Evolutionary conservation across 2,329 filamentous ascomycete genomes (phyloP).

Genomic region (Aspergillus chevalieri): DNA sequence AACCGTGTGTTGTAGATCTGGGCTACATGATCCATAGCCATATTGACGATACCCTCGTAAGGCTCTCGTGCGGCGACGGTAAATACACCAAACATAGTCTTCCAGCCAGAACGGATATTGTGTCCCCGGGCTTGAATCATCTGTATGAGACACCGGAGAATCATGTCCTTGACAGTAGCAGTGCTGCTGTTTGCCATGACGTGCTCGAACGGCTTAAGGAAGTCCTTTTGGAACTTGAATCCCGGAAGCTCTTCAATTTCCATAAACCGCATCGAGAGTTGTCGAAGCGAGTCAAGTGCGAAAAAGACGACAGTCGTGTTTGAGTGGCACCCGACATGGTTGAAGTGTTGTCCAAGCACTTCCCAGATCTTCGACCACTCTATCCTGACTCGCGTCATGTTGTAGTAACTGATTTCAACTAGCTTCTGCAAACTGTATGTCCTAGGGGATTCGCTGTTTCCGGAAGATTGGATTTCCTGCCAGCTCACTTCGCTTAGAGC

Average conservation of each 20-base stretch:
- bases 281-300: conserved; percentile 86
- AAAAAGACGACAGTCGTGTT: conserved; percentile 98
- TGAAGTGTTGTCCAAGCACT: conserved; percentile 96
- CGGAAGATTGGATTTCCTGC: conserved; percentile 98
- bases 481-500: conserved; percentile 94
- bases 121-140: conserved; percentile 98
- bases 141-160: conserved; percentile 89
- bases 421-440: conserved; percentile 98
- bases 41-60: conserved; percentile 87
- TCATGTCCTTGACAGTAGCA: conserved; percentile 94
- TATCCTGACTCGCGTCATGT: conserved; percentile 96
- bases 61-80: conserved; percentile 90
- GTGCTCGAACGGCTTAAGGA: conserved; percentile 95
- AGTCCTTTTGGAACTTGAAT: conserved; percentile 99
- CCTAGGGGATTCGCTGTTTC: conserved; percentile 87
- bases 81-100: conserved; percentile 99
- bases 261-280: conserved; percentile 98
- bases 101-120: conserved; percentile 96
- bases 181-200: conserved; percentile 90
- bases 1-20: conserved; percentile 95
- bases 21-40: conserved; percentile 93
- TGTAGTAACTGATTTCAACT: conserved; percentile 98
- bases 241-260: conserved; percentile 95
- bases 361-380: conserved; percentile 99
- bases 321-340: conserved; percentile 90